phyloP scores from a whole-genome alignment of 352 stramenopile genomes.

The Elongisporangium anandrum region DNA sequence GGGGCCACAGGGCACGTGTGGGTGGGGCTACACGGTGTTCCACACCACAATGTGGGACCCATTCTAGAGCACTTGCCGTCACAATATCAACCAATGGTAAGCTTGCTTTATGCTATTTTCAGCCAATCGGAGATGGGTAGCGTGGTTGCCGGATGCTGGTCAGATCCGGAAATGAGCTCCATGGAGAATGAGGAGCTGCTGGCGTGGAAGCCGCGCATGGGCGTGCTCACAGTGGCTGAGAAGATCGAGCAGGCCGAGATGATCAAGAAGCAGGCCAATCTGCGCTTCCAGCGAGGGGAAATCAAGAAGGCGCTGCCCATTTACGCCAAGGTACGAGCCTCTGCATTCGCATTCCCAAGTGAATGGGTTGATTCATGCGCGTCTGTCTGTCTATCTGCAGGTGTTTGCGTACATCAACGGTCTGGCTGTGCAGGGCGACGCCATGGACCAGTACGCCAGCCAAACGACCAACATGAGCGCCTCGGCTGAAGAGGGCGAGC shows the following conservation, averaged over 20 bases:
- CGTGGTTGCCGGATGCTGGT: constrained; percentile 2
- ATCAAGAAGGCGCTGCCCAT: constrained; percentile 48
- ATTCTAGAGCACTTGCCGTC: background rate
- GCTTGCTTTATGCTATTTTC: constrained; percentile 1
- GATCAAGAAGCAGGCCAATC: constrained; percentile 79
- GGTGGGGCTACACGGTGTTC: background rate
- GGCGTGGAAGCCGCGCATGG: constrained; percentile 65
- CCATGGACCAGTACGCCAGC: constrained; percentile 72
- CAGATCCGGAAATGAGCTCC: constrained; percentile 9
- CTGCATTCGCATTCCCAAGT: background rate
- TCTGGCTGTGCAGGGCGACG: constrained; percentile 62
- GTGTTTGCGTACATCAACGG: constrained; percentile 86
- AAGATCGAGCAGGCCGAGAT: constrained; percentile 70
- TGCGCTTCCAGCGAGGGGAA: constrained; percentile 56
- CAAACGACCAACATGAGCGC: constrained; percentile 42
- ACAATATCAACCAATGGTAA: background rate
- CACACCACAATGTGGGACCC: background rate
- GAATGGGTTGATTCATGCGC: background rate
- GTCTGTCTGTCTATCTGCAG: constrained; percentile 7
- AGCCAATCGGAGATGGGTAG: background rate
- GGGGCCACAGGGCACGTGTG: too few species aligned
- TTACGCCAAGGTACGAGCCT: constrained; percentile 45
- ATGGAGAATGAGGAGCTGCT: constrained; percentile 45
- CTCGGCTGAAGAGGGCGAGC: constrained; percentile 33
- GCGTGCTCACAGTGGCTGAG: constrained; percentile 50